Evolutionary conservation across 495 filamentous ascomycete genomes (phyloP).

Genomic region (Ramalina peruviana): DNA sequence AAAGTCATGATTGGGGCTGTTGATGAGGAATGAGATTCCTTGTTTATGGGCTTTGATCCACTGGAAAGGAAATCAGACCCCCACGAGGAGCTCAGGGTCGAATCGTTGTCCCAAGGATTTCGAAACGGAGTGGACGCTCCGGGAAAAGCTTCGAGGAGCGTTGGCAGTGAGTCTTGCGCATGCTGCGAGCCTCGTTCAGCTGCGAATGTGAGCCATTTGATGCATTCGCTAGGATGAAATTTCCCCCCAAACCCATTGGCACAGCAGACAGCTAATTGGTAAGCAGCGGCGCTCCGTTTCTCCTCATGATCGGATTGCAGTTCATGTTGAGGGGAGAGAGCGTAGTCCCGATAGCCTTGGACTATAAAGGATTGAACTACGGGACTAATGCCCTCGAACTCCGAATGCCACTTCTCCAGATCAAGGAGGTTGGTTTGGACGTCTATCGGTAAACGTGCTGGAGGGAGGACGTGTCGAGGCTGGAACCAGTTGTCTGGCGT

Average conservation of each 20-base stretch:
- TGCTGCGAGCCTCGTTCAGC: constrained; percentile 11
- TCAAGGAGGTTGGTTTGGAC: constrained; percentile 16
- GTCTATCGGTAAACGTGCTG: constrained; percentile 11
- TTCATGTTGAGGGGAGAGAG: constrained; percentile 11
- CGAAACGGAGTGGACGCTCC: neutral
- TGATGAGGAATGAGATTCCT: neutral
- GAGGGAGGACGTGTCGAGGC: constrained; percentile 10
- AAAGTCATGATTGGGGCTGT: constrained; percentile 2
- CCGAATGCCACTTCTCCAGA: constrained; percentile 17
- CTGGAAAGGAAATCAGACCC: neutral
- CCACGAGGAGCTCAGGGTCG: constrained; percentile 5
- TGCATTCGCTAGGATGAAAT: constrained; percentile 15
- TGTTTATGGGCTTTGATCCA: neutral
- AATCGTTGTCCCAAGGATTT: neutral
- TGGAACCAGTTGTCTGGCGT: constrained; percentile 17
- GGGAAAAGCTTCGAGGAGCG: constrained; percentile 5
- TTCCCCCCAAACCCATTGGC: constrained; percentile 15
- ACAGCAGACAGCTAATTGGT: constrained; percentile 19
- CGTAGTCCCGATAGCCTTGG: constrained; percentile 13
- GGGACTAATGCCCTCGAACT: constrained; percentile 12
- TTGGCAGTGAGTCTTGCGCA: constrained; percentile 14
- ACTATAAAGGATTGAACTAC: constrained; percentile 13
- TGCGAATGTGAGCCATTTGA: constrained; percentile 15
- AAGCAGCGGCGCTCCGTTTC: constrained; percentile 14
- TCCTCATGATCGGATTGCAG: neutral